These are phyloP conservation scores for Cyamopsis tetragonoloba DNA, from an alignment of 306 rosid genomes.

Conservation along the genomic window DNA sequence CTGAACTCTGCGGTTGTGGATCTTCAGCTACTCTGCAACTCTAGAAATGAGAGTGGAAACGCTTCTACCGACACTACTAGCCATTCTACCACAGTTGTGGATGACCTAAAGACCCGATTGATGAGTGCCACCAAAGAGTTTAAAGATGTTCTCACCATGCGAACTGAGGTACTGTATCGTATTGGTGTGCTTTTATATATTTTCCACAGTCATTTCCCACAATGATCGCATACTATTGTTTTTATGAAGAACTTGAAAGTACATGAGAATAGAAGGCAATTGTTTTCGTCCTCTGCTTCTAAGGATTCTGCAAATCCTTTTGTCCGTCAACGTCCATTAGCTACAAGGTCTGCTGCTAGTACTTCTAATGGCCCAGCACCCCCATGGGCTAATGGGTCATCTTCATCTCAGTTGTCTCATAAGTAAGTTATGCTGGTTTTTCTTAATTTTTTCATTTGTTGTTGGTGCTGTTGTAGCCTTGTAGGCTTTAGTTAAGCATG, in stretches of 20 bases:
- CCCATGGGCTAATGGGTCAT: constrained; percentile 84
- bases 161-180: constrained; percentile 64
- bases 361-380: constrained; percentile 67
- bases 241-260: constrained; percentile 82
- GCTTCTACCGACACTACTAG: constrained; percentile 79
- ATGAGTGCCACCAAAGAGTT: constrained; percentile 94
- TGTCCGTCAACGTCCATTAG: constrained; percentile 89
- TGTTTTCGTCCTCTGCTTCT: constrained; percentile 69
- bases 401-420: constrained; percentile 54
- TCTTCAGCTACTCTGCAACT: constrained; percentile 66
- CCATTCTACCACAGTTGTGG: constrained; percentile 91
- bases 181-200: not conserved
- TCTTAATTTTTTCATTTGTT: not conserved
- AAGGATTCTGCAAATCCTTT: constrained; percentile 92
- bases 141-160: constrained; percentile 94
- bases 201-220: not conserved
- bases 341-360: constrained; percentile 68
- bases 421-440: constrained; percentile 62
- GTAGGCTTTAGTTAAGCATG: not conserved
- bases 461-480: constrained; percentile 6
- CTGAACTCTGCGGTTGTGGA: constrained; percentile 92
- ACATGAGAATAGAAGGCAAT: constrained; percentile 84
- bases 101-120: constrained; percentile 83
- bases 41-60: constrained; percentile 66
- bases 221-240: constrained; percentile 15